phyloP scores from a whole-genome alignment of 371 early-diverging fungal genomes.

The Lichtheimia hyalospora region DNA sequence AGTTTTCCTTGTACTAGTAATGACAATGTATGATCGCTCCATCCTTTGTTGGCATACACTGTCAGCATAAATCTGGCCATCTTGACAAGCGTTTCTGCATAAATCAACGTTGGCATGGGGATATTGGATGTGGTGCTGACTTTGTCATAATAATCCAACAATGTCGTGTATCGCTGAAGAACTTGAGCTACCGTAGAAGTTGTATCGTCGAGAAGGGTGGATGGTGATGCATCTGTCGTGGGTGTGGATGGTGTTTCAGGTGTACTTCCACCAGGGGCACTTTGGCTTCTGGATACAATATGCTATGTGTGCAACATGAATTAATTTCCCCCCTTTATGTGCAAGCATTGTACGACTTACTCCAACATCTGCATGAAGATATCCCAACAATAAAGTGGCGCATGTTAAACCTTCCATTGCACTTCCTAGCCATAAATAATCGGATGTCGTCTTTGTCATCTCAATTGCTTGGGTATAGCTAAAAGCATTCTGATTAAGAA shows the following conservation, averaged over 20 bases:
- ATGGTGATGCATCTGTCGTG: slow-evolving; percentile 28
- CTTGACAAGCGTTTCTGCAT: slow-evolving; percentile 48
- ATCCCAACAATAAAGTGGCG: slow-evolving; percentile 60
- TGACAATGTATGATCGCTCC: slow-evolving; percentile 28
- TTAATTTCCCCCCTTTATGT: background rate
- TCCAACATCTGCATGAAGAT: slow-evolving; percentile 64
- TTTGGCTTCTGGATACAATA: slow-evolving; percentile 23
- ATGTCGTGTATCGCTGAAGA: slow-evolving; percentile 45
- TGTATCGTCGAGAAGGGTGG: slow-evolving; percentile 21
- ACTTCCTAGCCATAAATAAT: slow-evolving; percentile 81
- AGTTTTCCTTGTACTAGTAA: slow-evolving; percentile 28
- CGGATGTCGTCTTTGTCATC: slow-evolving; percentile 60
- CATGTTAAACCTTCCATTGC: slow-evolving; percentile 73
- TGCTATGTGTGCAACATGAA: slow-evolving; percentile 11
- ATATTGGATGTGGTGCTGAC: slow-evolving; percentile 32
- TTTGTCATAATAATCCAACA: slow-evolving; percentile 48
- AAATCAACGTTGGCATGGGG: slow-evolving; percentile 39
- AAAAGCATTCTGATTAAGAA: background rate
- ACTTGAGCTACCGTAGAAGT: slow-evolving; percentile 46
- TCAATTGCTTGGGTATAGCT: slow-evolving; percentile 75
- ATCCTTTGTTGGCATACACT: slow-evolving; percentile 28
- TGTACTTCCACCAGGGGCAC: slow-evolving; percentile 7
- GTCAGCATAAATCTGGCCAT: slow-evolving; percentile 39
- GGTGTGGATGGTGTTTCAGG: slow-evolving; percentile 18
- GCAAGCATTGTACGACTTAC: slow-evolving; percentile 25